These are phyloP conservation scores for Acer campestre DNA, from an alignment of 345 rosid species.

Conservation along the genomic window DNA sequence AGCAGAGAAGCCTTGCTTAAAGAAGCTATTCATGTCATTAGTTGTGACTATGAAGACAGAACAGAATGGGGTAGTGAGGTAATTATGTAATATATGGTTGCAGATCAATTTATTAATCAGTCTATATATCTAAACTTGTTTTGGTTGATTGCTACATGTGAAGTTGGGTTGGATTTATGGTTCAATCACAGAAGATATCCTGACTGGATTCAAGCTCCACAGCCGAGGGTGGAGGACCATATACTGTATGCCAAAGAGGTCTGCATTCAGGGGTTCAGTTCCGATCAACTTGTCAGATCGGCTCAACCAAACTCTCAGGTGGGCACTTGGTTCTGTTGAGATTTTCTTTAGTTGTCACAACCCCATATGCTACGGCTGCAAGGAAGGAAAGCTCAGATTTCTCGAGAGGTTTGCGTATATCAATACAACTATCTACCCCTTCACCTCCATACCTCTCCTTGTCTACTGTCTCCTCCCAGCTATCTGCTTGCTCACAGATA, in stretches of 20 bases:
- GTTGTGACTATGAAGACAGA: slow-evolving; percentile 96
- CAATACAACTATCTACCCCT: slow-evolving; percentile 94
- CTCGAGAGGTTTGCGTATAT: slow-evolving; percentile 87
- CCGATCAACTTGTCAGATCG: slow-evolving; percentile 94
- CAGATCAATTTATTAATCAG: background rate
- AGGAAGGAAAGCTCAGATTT: slow-evolving; percentile 89
- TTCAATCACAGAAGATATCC: slow-evolving; percentile 94
- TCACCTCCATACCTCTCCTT: slow-evolving; percentile 88
- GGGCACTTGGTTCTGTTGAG: slow-evolving; percentile 99
- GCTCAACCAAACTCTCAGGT: slow-evolving; percentile 90
- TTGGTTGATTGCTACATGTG: slow-evolving; percentile 16
- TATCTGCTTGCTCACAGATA: slow-evolving; percentile 93
- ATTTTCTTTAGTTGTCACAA: slow-evolving; percentile 94
- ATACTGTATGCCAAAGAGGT: slow-evolving; percentile 86
- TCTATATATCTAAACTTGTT: too few species aligned
- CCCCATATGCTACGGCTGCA: slow-evolving; percentile 84
- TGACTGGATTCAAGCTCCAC: slow-evolving; percentile 97
- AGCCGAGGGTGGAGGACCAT: slow-evolving; percentile 98
- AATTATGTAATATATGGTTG: slow-evolving; percentile 9
- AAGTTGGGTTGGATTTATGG: slow-evolving; percentile 99
- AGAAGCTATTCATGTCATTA: slow-evolving; percentile 97
- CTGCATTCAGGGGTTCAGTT: slow-evolving; percentile 98
- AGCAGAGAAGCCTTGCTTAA: slow-evolving; percentile 87
- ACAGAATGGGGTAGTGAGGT: slow-evolving; percentile 98
- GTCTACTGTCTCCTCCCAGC: slow-evolving; percentile 95